Evolutionary conservation across 176 grass and related monocot genomes (phyloP).

Genomic region (Ampelocalamus luodianensis): DNA sequence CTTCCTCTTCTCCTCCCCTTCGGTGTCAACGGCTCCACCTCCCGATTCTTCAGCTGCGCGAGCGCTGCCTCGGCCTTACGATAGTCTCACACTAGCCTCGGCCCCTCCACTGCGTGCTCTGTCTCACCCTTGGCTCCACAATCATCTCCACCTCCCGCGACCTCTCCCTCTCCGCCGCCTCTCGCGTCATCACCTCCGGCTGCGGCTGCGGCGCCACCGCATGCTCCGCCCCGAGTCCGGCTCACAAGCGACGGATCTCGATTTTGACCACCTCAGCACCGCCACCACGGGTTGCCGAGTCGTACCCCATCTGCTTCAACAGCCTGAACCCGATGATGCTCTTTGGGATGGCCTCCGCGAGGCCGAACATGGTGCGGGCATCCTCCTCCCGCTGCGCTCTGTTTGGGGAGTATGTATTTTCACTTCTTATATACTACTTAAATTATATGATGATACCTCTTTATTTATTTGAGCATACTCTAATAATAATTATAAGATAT

Average conservation of each 20-base stretch:
- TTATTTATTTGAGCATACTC: too few relatives aligned
- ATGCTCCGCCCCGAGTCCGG: slow-evolving; percentile 62
- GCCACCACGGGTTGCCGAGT: slow-evolving; percentile 36
- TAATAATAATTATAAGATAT: too few relatives aligned
- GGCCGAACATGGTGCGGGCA: slow-evolving; percentile 56
- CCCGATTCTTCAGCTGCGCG: slow-evolving; percentile 71
- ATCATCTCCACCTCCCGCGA: slow-evolving; percentile 57
- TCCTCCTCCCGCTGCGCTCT: slow-evolving; percentile 83
- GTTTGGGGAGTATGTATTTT: too few relatives aligned
- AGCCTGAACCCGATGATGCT: slow-evolving; percentile 92
- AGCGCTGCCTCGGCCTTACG: slow-evolving; percentile 74
- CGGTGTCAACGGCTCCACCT: slow-evolving; percentile 47
- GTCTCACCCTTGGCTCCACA: slow-evolving; percentile 71
- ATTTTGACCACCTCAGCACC: slow-evolving; percentile 66
- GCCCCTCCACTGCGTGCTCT: slow-evolving; percentile 72
- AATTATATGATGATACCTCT: too few relatives aligned
- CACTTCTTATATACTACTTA: too few relatives aligned
- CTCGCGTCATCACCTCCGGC: slow-evolving; percentile 41
- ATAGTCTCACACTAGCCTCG: slow-evolving; percentile 63
- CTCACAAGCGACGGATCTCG: slow-evolving; percentile 72
- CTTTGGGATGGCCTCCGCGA: slow-evolving; percentile 73
- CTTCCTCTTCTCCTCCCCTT: slow-evolving; percentile 67
- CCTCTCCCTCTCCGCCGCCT: slow-evolving; percentile 50
- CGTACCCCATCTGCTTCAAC: slow-evolving; percentile 84
- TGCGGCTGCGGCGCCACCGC: not conserved